Evolutionary conservation across 768 basidiomycete species (phyloP).

Genomic region (Pisolithus orientalis): DNA sequence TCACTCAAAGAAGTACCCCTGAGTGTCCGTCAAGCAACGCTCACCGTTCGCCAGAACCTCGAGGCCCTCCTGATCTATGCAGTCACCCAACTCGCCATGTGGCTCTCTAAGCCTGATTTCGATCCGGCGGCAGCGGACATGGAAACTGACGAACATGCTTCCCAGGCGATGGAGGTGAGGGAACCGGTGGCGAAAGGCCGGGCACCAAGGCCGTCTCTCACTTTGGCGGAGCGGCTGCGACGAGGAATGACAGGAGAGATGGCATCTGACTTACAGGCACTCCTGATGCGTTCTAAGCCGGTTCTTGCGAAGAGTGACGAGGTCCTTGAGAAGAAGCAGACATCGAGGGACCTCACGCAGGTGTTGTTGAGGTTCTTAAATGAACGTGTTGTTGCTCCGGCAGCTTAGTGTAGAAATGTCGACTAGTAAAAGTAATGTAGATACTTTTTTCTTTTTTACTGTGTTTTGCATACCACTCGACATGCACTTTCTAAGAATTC

Average conservation of each 20-base stretch:
- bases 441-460: background rate
- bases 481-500: no score
- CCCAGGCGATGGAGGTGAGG: constrained; percentile 9
- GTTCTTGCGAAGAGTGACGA: constrained; percentile 54
- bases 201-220: constrained; percentile 38
- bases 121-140: constrained; percentile 37
- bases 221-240: constrained; percentile 59
- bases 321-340: constrained; percentile 33
- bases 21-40: constrained; percentile 51
- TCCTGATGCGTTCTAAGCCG: constrained; percentile 60
- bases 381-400: constrained; percentile 45
- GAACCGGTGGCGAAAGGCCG: constrained; percentile 32
- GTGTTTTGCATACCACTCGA: no score
- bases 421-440: constrained; percentile 13
- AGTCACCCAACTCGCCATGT: constrained; percentile 73
- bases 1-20: constrained; percentile 29
- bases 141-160: constrained; percentile 39
- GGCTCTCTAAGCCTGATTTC: constrained; percentile 68
- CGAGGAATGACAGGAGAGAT: constrained; percentile 79
- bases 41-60: constrained; percentile 53
- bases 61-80: constrained; percentile 67
- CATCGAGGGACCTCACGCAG: constrained; percentile 49
- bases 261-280: constrained; percentile 60
- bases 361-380: constrained; percentile 61
- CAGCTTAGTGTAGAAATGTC: constrained; percentile 5